Evolutionary conservation across 805 yeast genomes (phyloP).

Genomic region (Candida sakaeoensis): DNA sequence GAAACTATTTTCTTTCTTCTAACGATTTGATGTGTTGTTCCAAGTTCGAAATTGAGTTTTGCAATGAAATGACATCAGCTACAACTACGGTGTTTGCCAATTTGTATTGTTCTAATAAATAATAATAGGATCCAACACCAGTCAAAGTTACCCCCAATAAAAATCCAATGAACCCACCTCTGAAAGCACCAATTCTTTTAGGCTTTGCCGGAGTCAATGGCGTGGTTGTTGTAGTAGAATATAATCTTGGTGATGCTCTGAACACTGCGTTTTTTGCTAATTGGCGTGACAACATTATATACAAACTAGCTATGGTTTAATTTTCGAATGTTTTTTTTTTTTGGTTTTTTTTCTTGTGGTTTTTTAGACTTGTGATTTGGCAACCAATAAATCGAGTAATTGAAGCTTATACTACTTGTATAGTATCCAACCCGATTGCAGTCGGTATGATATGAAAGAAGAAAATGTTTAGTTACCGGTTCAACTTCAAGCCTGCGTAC

Average conservation of each 20-base stretch:
- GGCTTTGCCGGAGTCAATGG: slow-evolving; percentile 20
- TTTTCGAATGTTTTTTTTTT: neutral
- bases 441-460: too few species aligned
- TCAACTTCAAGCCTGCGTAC: too few species aligned
- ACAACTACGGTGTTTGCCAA: slow-evolving; percentile 67
- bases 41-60: slow-evolving; percentile 61
- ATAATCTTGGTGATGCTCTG: slow-evolving; percentile 12
- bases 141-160: slow-evolving; percentile 71
- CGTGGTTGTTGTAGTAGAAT: slow-evolving; percentile 21
- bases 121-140: slow-evolving; percentile 73
- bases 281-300: slow-evolving; percentile 15
- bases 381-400: too few species aligned
- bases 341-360: slow-evolving; percentile 4
- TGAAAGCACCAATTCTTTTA: slow-evolving; percentile 37
- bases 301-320: too few species aligned
- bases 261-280: slow-evolving; percentile 12
- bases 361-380: slow-evolving; percentile 4
- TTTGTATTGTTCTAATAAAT: slow-evolving; percentile 74
- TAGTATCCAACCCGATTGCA: neutral
- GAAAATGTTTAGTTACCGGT: too few species aligned
- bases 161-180: slow-evolving; percentile 67
- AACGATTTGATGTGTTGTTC: slow-evolving; percentile 66
- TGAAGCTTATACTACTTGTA: slow-evolving; percentile 1
- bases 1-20: slow-evolving; percentile 28
- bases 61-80: slow-evolving; percentile 70